A percentile compares a stretch with the other conserved stretches of the same genome.
These are phyloP conservation scores for Curvularia hawaiiensis DNA, from an alignment of 2,329 filamentous ascomycete species.

Conservation along the genomic window DNA sequence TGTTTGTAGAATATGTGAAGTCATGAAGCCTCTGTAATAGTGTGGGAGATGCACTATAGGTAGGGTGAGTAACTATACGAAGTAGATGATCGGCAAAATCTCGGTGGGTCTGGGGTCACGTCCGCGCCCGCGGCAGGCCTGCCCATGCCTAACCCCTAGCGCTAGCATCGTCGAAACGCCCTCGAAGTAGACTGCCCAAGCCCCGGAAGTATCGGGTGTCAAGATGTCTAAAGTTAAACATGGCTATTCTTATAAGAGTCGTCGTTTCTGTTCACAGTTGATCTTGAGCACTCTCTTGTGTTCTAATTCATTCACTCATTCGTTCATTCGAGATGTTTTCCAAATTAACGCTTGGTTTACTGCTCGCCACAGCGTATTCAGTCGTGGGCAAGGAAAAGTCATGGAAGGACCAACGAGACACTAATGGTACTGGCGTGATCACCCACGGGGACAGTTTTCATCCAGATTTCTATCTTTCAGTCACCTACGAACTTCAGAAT, in stretches of 20 bases:
- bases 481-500: conserved; percentile 50
- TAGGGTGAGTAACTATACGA: no score
- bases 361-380: conserved; percentile 1
- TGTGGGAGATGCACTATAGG: not conserved
- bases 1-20: not conserved
- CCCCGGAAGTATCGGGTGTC: not conserved
- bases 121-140: not conserved
- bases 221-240: conserved; percentile 4
- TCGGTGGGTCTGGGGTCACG: not conserved
- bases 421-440: not conserved
- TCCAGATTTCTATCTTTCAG: conserved; percentile 56
- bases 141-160: not conserved
- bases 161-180: conserved; percentile 1
- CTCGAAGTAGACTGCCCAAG: conserved; percentile 2
- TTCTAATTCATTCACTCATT: not conserved
- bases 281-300: not conserved
- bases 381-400: not conserved
- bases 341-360: not conserved
- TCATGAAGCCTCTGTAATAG: not conserved
- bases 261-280: not conserved
- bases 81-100: not conserved
- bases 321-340: conserved; percentile 5
- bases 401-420: not conserved
- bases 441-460: conserved; percentile 27
- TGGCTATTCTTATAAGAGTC: not conserved